Evolutionary conservation across 306 rosid species (phyloP).

Genomic region (Elaeagnus macrophylla): DNA sequence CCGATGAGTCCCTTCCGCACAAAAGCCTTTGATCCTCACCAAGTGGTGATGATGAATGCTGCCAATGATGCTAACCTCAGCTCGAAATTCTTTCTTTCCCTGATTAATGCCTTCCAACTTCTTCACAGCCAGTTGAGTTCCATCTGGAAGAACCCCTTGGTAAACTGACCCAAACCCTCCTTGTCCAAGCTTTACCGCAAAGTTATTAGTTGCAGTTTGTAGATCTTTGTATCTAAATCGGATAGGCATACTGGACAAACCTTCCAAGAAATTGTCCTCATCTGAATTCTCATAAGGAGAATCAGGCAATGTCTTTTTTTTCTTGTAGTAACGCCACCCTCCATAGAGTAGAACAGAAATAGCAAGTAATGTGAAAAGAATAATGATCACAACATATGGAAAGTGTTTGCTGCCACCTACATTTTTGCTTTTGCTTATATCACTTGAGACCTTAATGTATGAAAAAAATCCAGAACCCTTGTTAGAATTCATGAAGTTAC

Average conservation of each 20-base stretch:
- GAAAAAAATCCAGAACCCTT: constrained; percentile 48
- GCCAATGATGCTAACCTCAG: constrained; percentile 93
- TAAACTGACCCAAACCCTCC: constrained; percentile 95
- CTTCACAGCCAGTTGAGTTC: constrained; percentile 79
- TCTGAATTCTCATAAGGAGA: constrained; percentile 51
- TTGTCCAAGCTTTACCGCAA: constrained; percentile 73
- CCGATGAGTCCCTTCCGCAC: constrained; percentile 71
- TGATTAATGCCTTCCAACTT: constrained; percentile 81
- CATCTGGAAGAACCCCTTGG: constrained; percentile 60
- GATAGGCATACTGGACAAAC: constrained; percentile 59
- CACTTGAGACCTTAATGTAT: constrained; percentile 47
- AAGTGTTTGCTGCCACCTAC: constrained; percentile 31
- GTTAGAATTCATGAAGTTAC: constrained; percentile 51
- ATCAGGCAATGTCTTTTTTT: constrained; percentile 30
- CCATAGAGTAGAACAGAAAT: constrained; percentile 36
- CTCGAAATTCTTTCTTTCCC: constrained; percentile 91
- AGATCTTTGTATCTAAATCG: constrained; percentile 69
- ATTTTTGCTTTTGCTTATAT: constrained; percentile 21
- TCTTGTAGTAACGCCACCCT: constrained; percentile 41
- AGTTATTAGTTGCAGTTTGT: constrained; percentile 64
- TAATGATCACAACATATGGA: constrained; percentile 43
- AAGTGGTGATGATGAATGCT: constrained; percentile 85
- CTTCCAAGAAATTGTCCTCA: constrained; percentile 79
- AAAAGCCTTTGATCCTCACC: constrained; percentile 74
- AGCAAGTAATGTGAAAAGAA: constrained; percentile 36